Evolutionary conservation across 495 filamentous ascomycete genomes (phyloP).

Genomic region (Lasiosphaeria ovina): DNA sequence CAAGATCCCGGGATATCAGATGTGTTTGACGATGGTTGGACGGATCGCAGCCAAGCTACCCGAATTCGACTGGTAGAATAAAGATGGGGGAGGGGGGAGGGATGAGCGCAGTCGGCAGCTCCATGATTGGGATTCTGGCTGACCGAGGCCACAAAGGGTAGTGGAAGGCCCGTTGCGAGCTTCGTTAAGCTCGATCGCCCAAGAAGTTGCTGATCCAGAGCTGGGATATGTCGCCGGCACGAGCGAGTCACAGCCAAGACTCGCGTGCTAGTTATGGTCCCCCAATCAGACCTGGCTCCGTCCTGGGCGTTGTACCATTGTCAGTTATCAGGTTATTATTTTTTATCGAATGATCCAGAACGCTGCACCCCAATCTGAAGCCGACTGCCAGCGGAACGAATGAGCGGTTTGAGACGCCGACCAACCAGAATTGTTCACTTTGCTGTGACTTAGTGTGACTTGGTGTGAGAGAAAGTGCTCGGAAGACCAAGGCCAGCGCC

Average conservation of each 20-base stretch:
- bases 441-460: no score
- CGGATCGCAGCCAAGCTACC: not conserved
- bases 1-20: not conserved
- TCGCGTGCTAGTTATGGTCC: no score
- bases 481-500: no score
- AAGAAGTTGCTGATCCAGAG: not conserved
- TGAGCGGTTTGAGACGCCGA: no score
- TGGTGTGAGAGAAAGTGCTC: no score
- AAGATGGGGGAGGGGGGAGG: not conserved
- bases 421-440: no score
- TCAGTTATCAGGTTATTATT: not conserved
- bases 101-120: not conserved
- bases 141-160: not conserved
- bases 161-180: not conserved
- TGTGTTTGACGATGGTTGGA: not conserved
- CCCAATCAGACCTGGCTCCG: no score
- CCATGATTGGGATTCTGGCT: not conserved
- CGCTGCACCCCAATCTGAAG: not conserved
- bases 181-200: not conserved
- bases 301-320: no score
- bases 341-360: not conserved
- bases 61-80: not conserved
- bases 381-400: no score
- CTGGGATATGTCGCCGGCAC: not conserved
- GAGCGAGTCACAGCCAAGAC: not conserved